Percentiles rank a stretch among this genome's conserved stretches.
Evolutionary conservation across 129 eudicot genomes (phyloP).

Genomic region (Cynara cardunculus): DNA sequence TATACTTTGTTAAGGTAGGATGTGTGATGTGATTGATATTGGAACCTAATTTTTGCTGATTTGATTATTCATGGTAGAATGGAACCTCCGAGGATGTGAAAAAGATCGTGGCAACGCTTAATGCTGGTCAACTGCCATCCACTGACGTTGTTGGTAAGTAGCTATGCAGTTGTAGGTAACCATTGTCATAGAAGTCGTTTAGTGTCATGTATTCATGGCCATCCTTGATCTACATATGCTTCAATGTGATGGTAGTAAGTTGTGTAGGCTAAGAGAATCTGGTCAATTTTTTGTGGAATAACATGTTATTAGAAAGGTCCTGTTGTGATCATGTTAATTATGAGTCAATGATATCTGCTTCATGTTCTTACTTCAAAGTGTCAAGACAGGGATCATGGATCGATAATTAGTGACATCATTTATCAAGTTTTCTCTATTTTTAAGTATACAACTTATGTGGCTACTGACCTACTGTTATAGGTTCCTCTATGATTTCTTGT

Average conservation of each 20-base stretch:
- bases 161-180: not conserved
- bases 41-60: conserved; percentile 19
- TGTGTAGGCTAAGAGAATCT: not conserved
- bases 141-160: conserved; percentile 83
- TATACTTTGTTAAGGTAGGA: not conserved
- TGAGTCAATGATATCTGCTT: not conserved
- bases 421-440: not conserved
- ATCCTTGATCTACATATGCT: not conserved
- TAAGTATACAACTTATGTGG: not conserved
- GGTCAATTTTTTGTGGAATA: not conserved
- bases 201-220: not conserved
- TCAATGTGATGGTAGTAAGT: not conserved
- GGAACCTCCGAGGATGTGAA: conserved; percentile 89
- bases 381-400: not conserved
- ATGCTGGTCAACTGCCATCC: conserved; percentile 73
- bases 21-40: conserved; percentile 3
- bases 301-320: not conserved
- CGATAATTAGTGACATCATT: not conserved
- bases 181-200: not conserved
- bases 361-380: not conserved
- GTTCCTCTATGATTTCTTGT: not conserved
- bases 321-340: not conserved
- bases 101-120: conserved; percentile 74
- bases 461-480: not conserved
- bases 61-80: conserved; percentile 40